Conservation (phyloP, 805 yeast species). For the Hanseniaspora thailandica region DNA sequence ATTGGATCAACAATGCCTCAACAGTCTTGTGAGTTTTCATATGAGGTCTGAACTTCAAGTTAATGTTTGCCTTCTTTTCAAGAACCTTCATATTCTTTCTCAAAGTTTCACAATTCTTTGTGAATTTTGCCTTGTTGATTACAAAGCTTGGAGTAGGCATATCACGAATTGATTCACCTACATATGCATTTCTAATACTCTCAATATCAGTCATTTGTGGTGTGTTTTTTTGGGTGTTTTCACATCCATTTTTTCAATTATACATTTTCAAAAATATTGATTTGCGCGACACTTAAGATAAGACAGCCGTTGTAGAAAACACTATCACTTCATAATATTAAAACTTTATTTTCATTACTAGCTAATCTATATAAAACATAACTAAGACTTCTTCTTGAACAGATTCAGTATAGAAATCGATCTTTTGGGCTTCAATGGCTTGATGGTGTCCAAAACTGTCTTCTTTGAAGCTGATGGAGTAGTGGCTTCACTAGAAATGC, state of each 20-base stretch:
- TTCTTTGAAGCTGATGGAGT: conserved; percentile 5
- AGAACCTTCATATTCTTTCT: conserved; percentile 34
- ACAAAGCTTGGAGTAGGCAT: conserved; percentile 40
- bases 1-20: conserved; percentile 46
- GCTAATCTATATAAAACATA: background rate
- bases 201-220: background rate
- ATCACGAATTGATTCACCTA: conserved; percentile 22
- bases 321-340: too few relatives aligned
- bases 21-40: conserved; percentile 64
- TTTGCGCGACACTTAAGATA: too few relatives aligned
- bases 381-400: background rate
- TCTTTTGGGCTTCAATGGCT: conserved; percentile 4
- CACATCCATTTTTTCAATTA: too few relatives aligned
- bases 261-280: too few relatives aligned
- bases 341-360: too few relatives aligned
- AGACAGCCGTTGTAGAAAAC: too few relatives aligned
- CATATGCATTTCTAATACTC: background rate
- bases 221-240: background rate
- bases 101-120: conserved; percentile 40
- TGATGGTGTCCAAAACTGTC: background rate
- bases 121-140: conserved; percentile 31
- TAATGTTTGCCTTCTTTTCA: conserved; percentile 21
- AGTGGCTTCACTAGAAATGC: background rate
- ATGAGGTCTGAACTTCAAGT: conserved; percentile 48
- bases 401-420: conserved; percentile 5